Base-by-base conservation (phyloP, 768 basidiomycete species). In the Leccinum olivaceopallidum region DNA sequence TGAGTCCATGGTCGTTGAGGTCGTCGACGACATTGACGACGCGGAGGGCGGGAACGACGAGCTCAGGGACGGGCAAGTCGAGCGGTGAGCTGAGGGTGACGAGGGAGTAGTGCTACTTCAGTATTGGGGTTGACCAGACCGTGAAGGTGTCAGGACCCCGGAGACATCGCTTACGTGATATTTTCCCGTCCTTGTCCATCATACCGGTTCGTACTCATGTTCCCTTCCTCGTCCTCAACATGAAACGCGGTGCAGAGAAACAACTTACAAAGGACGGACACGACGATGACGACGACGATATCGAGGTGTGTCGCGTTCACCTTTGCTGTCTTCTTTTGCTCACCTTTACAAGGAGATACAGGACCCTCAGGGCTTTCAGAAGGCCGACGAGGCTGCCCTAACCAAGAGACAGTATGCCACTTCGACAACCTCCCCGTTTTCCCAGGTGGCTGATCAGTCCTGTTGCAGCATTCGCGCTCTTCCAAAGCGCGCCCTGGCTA, bases 191-290 rank as follows among this genome's bases (percentile, higher is more conserved):
- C 13, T 63, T 47, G 16, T n/a, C 53, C 53, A 22, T 32, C 53
- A 22, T 32, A 34, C 28, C 30, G n/a, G 22, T 48, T 56, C 54
- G 34, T 53, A 18, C 54, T n/a, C 4, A 32, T 39, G 55, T 53
- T 61, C 51, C 0, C 22, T 49, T n/a, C 26, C 20, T 58, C 55
- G 48, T 53, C 55, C 48, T 59, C 61, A 70, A 53, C 66, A 87
- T 91, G 88, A 92, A 92, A 75, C 83, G 90, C 71, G 82, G 80
- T 58, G 90, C 90, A 70, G 90, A 92, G 55, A 83, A 75, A 61
- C 88, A 93, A 66, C 69, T 93, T 36, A 78, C 80, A 12, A 90
- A 85, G 66, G 87, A 86, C 60, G 78, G 75, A 28, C 68, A 54
- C 20, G 79, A 77, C 26, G 42, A 10, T 10, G 77, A 76, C 18